Evolutionary conservation across 2,329 filamentous ascomycete genomes (phyloP), one percentile per base, ranked within the genome.

Genomic region (Xylaria sp.): DNA sequence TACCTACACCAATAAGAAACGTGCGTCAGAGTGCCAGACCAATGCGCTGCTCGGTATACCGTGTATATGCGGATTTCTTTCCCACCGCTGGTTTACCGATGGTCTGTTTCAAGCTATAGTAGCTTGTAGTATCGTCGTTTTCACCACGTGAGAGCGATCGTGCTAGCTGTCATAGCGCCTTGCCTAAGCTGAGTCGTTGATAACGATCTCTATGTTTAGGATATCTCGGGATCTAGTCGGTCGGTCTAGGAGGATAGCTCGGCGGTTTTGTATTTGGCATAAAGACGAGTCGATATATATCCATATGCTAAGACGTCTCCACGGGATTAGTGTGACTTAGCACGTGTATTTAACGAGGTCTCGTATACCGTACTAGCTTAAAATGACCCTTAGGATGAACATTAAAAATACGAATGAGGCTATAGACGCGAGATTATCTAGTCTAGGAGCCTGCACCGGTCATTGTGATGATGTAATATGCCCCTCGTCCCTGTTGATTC

Each of bases 111-210:
- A 51, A 27, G 48, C 48, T 30, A 30, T 51, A 24, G n/a, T 51
- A 51, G 48, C 21, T 51, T 12, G 21, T 30, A 30, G 48, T 17
- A 51, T 27, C 4, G 12, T 12, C 12, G 21, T 27, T 5, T 51
- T 51, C 11, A 14, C 48, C 48, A 51, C 48, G 48, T 30, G 48
- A 51, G 48, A 30, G n/a, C 3, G 21, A 9, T 30, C 48, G 48
- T 51, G 48, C 48, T 30, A 51, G 9, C 21, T 51, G 48, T 51
- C 21, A 51, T 51, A 27, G 48, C 9, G 48, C 24, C 21, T 51
- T 51, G 48, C 11, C 48, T 51, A 51, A 51, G 48, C 48, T 51
- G 48, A 51, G 48, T 24, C 24, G 48, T 51, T 51, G 48, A 24
- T 30, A 51, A 27, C 8, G 48, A 30, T 51, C 48, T 47, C 21